phyloP scores from a whole-genome alignment of 2,329 filamentous ascomycete genomes.

The Penicillium concentricum region DNA sequence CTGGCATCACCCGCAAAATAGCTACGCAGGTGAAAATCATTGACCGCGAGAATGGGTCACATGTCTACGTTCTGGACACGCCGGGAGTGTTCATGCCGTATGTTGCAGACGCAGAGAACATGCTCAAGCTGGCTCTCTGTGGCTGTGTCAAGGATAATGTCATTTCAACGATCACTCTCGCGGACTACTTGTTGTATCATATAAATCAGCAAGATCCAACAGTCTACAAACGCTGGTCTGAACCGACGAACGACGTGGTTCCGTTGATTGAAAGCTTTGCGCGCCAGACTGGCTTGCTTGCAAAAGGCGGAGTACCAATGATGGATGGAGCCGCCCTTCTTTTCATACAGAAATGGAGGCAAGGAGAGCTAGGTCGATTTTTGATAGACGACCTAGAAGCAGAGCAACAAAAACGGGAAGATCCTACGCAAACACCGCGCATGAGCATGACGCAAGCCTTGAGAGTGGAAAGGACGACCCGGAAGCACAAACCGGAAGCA shows the following conservation, averaged over 20 bases:
- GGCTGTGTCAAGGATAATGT: conserved; percentile 89
- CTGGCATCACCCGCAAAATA: conserved; percentile 86
- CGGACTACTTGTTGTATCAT: conserved; percentile 85
- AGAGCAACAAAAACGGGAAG: conserved; percentile 54
- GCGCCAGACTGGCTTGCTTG: conserved; percentile 70
- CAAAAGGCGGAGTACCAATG: conserved; percentile 69
- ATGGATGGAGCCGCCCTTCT: conserved; percentile 72
- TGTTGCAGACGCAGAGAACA: conserved; percentile 76
- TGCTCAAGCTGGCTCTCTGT: conserved; percentile 92
- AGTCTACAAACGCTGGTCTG: conserved; percentile 62
- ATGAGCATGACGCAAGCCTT: conserved; percentile 47
- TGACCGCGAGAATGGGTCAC: conserved; percentile 54
- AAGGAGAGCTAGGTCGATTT: conserved; percentile 72
- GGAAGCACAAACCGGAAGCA: conserved; percentile 26
- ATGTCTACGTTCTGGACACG: conserved; percentile 85
- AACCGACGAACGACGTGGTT: conserved; percentile 81
- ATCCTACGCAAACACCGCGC: conserved; percentile 30
- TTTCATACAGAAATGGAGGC: conserved; percentile 79
- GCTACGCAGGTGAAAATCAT: conserved; percentile 79
- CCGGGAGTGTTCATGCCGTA: conserved; percentile 95
- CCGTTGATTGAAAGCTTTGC: conserved; percentile 71
- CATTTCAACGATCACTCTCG: conserved; percentile 72
- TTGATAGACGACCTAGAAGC: conserved; percentile 73
- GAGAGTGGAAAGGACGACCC: conserved; percentile 39
- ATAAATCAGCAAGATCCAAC: conserved; percentile 67